phyloP scores from a whole-genome alignment of 2,329 filamentous ascomycete genomes.

The Hypoxylon sp. region DNA sequence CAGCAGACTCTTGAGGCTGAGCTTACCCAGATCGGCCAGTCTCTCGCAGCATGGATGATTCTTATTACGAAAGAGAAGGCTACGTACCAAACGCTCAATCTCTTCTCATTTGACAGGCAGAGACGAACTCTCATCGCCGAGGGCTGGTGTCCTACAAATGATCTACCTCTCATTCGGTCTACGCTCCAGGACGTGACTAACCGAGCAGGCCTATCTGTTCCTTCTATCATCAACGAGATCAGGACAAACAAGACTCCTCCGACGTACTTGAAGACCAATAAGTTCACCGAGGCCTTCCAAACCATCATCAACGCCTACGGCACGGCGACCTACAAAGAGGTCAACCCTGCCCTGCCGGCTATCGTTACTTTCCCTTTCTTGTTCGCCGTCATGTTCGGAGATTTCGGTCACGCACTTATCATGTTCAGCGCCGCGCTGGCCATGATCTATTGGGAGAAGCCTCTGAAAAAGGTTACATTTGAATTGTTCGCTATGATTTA shows the following conservation, averaged over 20 bases:
- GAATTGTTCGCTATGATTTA: slow-evolving; percentile 99
- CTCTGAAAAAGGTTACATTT: slow-evolving; percentile 90
- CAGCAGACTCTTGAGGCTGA: slow-evolving; percentile 95
- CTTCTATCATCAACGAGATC: slow-evolving; percentile 98
- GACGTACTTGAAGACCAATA: slow-evolving; percentile 98
- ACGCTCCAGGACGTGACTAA: slow-evolving; percentile 98
- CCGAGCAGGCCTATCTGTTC: slow-evolving; percentile 93
- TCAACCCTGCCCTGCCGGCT: slow-evolving; percentile 95
- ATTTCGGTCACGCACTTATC: slow-evolving; percentile 92
- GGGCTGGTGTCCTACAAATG: slow-evolving; percentile 96
- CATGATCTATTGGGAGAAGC: slow-evolving; percentile 98
- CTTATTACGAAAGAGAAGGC: slow-evolving; percentile 98
- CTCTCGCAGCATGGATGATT: slow-evolving; percentile 96
- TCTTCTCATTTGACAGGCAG: slow-evolving; percentile 96
- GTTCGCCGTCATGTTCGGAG: slow-evolving; percentile 99
- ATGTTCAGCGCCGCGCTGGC: slow-evolving; percentile 87
- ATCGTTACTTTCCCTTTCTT: slow-evolving; percentile 99
- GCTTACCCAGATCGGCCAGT: slow-evolving; percentile 92
- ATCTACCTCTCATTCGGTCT: slow-evolving; percentile 88
- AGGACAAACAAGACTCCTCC: slow-evolving; percentile 97
- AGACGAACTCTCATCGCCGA: slow-evolving; percentile 97
- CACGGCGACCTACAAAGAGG: slow-evolving; percentile 95
- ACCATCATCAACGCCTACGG: slow-evolving; percentile 99
- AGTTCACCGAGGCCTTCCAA: slow-evolving; percentile 97
- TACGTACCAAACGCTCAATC: slow-evolving; percentile 94